These are phyloP conservation scores for Aspergillus novofumigatus DNA, from an alignment of 2,329 filamentous ascomycete genomes.

Conservation along the genomic window DNA sequence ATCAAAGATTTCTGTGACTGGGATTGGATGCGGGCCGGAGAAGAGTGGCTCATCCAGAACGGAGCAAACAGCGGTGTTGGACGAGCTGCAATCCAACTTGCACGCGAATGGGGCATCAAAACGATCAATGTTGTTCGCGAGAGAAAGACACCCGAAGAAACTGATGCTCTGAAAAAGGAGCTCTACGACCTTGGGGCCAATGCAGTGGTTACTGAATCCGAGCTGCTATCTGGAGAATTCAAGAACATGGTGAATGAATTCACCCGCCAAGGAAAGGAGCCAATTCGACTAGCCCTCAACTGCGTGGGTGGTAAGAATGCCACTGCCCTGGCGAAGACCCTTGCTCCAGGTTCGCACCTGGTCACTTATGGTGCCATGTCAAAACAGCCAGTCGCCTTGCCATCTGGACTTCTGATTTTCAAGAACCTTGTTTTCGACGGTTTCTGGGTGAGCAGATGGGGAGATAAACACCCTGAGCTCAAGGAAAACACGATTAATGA, in stretches of 20 bases:
- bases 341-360: conserved; percentile 66
- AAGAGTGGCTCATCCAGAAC: conserved; percentile 96
- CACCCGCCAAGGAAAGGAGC: conserved; percentile 67
- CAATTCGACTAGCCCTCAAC: conserved; percentile 76
- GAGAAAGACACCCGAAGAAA: conserved; percentile 60
- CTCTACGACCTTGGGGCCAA: conserved; percentile 59
- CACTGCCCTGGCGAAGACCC: conserved; percentile 68
- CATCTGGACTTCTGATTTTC: conserved; percentile 86
- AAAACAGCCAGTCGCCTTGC: conserved; percentile 75
- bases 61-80: conserved; percentile 94
- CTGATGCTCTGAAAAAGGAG: conserved; percentile 60
- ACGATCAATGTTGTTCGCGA: conserved; percentile 86
- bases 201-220: conserved; percentile 59
- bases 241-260: conserved; percentile 56
- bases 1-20: conserved; percentile 68
- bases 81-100: conserved; percentile 84
- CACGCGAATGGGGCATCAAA: conserved; percentile 76
- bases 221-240: conserved; percentile 46
- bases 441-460: conserved; percentile 94
- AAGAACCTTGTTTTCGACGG: conserved; percentile 84
- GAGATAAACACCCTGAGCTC: conserved; percentile 65
- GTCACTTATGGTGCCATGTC: conserved; percentile 97
- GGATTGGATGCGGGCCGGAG: conserved; percentile 52
- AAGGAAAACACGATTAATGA: conserved; percentile 81
- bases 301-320: conserved; percentile 90